These are phyloP conservation scores for Leccinum fibrillosum DNA, from an alignment of 768 basidiomycete species.

Conservation along the genomic window DNA sequence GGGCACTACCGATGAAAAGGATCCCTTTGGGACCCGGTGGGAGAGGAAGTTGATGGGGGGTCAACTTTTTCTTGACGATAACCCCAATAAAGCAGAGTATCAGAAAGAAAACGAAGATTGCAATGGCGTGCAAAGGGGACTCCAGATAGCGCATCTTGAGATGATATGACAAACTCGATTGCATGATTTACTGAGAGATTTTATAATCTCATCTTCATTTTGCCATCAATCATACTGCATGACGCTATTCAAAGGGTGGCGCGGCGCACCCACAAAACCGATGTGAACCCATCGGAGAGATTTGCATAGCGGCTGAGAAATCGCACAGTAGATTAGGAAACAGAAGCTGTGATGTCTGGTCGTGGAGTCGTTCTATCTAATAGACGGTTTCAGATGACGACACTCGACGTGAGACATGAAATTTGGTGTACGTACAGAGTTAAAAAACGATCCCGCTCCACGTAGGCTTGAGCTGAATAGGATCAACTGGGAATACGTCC, in stretches of 20 bases:
- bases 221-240: neutral
- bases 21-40: conserved; percentile 31
- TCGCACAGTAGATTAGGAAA: neutral
- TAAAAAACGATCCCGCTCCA: neutral
- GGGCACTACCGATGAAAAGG: conserved; percentile 25
- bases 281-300: neutral
- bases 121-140: neutral
- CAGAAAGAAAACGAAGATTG: neutral
- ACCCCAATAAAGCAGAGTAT: neutral
- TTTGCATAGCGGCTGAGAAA: neutral
- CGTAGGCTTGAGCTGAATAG: neutral
- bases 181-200: neutral
- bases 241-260: neutral
- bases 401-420: conserved; percentile 3
- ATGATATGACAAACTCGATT: neutral
- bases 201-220: conserved; percentile 2
- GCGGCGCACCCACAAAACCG: neutral
- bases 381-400: conserved; percentile 4
- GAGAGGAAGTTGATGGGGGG: conserved; percentile 16
- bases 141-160: conserved; percentile 5
- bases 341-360: neutral
- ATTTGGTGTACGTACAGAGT: neutral
- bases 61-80: conserved; percentile 4
- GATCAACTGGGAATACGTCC: neutral
- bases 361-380: neutral